phyloP scores from a whole-genome alignment of 192 early-diverging fungal genomes.

The Backusella macrospora region DNA sequence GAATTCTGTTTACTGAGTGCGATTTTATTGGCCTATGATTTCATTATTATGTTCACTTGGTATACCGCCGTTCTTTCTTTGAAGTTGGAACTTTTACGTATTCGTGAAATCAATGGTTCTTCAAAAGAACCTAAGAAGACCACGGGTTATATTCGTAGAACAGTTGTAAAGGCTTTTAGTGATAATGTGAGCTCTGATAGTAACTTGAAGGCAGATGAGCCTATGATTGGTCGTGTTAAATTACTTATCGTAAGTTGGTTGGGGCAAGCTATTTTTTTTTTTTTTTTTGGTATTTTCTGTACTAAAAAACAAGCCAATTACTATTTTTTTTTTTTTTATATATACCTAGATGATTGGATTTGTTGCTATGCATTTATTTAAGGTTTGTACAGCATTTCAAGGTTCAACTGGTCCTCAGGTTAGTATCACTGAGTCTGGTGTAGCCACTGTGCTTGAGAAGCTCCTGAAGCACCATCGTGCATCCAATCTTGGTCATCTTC shows the following conservation, averaged over 20 bases:
- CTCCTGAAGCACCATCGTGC: conserved; percentile 48
- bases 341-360: conserved; percentile 69
- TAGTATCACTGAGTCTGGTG: conserved; percentile 43
- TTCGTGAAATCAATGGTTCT: conserved; percentile 44
- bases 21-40: conserved; percentile 83
- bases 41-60: conserved; percentile 81
- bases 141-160: conserved; percentile 54
- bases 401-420: conserved; percentile 39
- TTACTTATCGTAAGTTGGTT: conserved; percentile 45
- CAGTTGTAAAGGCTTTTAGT: conserved; percentile 63
- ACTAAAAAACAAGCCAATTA: too few relatives aligned
- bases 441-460: conserved; percentile 46
- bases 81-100: conserved; percentile 74
- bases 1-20: conserved; percentile 84
- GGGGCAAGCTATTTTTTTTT: background rate
- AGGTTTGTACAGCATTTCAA: conserved; percentile 57
- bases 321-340: too few relatives aligned
- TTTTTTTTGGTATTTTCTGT: too few relatives aligned
- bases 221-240: conserved; percentile 61
- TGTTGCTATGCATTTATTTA: conserved; percentile 64
- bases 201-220: conserved; percentile 47
- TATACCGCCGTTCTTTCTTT: conserved; percentile 85
- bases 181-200: conserved; percentile 41
- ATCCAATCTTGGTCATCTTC: conserved; percentile 40
- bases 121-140: background rate